phyloP scores from a whole-genome alignment of 805 yeast species.

The Wickerhamiella australiensis region DNA sequence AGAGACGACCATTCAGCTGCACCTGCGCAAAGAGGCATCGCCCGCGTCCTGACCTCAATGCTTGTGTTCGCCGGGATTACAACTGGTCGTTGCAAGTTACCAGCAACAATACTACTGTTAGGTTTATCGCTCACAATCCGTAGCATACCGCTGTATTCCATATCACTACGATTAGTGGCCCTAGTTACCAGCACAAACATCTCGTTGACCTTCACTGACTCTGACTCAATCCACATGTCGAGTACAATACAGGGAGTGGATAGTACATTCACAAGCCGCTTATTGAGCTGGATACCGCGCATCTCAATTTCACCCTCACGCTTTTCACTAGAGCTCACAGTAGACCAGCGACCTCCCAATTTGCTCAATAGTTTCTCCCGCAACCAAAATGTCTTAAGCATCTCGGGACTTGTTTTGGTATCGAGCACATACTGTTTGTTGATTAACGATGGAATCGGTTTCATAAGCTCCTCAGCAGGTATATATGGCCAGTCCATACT shows the following conservation, averaged over 20 bases:
- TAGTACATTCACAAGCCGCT: conserved; percentile 46
- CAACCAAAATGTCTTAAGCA: conserved; percentile 72
- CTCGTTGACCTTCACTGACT: conserved; percentile 34
- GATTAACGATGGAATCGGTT: conserved; percentile 57
- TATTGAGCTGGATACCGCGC: conserved; percentile 50
- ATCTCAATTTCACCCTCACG: conserved; percentile 52
- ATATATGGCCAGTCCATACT: conserved; percentile 51
- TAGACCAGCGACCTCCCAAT: conserved; percentile 55
- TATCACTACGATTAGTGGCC: conserved; percentile 38
- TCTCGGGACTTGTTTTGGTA: conserved; percentile 37
- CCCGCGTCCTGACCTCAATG: conserved; percentile 38
- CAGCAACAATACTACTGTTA: conserved; percentile 55
- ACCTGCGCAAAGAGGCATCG: conserved; percentile 62
- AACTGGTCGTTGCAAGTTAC: conserved; percentile 50
- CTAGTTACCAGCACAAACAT: conserved; percentile 41
- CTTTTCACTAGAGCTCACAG: conserved; percentile 23
- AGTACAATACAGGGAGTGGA: conserved; percentile 3
- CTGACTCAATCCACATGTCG: conserved; percentile 5
- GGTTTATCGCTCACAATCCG: conserved; percentile 49
- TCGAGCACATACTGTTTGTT: conserved; percentile 58
- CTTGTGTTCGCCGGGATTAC: conserved; percentile 36
- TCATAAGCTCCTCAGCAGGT: conserved; percentile 33
- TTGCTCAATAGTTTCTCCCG: conserved; percentile 49
- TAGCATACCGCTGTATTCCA: conserved; percentile 40
- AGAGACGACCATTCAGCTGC: conserved; percentile 70